Percentiles rank a stretch among this genome's conserved stretches.
These are phyloP conservation scores for Hyphochytrium catenoides DNA, from an alignment of 352 stramenopile genomes.

Conservation along the genomic window DNA sequence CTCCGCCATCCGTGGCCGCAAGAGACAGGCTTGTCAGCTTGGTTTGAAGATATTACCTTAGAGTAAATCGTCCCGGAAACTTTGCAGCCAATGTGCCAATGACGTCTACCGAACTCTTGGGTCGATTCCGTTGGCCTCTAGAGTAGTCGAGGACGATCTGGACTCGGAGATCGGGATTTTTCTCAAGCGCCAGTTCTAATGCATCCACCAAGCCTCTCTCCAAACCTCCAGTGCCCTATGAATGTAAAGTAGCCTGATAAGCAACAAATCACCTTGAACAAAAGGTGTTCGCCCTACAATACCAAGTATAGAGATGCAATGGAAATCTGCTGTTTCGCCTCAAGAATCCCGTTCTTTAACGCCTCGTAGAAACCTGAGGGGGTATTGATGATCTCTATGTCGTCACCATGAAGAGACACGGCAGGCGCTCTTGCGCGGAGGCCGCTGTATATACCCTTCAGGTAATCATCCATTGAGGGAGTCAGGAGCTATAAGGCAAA, in stretches of 20 bases:
- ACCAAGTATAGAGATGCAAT: slow-evolving; percentile 42
- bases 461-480: too few species aligned
- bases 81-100: slow-evolving; percentile 18
- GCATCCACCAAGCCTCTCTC: slow-evolving; percentile 20
- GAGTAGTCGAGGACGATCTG: slow-evolving; percentile 40
- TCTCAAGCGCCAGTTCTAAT: slow-evolving; percentile 14
- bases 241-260: too few species aligned
- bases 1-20: too few species aligned
- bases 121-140: slow-evolving; percentile 22
- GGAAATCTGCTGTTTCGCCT: slow-evolving; percentile 19
- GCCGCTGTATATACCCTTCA: too few species aligned
- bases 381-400: slow-evolving; percentile 21
- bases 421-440: too few species aligned
- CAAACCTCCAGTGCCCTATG: slow-evolving; percentile 28
- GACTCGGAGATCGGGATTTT: slow-evolving; percentile 22
- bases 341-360: slow-evolving; percentile 25
- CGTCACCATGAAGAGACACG: slow-evolving; percentile 19
- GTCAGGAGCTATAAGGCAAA: too few species aligned
- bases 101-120: slow-evolving; percentile 28
- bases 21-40: too few species aligned
- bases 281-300: too few species aligned
- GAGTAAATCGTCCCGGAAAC: too few species aligned
- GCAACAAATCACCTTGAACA: too few species aligned
- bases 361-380: slow-evolving; percentile 31
- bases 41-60: too few species aligned